Conservation (phyloP, 2,329 filamentous ascomycete species). For the Cladosporium oxysporum region DNA sequence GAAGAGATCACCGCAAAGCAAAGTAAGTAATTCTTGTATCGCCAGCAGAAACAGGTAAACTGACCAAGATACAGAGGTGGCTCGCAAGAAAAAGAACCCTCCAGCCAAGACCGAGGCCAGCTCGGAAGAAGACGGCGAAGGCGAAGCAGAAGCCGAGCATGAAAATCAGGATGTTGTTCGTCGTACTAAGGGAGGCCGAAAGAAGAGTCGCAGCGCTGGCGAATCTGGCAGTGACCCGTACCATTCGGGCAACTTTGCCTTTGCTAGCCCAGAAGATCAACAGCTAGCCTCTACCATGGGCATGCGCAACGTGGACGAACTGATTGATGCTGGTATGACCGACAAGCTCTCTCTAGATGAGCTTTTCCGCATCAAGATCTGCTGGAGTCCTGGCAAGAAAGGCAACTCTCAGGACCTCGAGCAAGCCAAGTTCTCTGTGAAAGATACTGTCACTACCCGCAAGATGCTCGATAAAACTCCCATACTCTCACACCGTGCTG, state of each 20-base stretch:
- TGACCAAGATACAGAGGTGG: conserved; percentile 23
- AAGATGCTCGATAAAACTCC: conserved; percentile 31
- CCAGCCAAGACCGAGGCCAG: conserved; percentile 20
- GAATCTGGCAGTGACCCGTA: conserved; percentile 31
- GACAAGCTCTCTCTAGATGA: conserved; percentile 29
- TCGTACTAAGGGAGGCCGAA: conserved; percentile 20
- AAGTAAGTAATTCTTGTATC: conserved; percentile 25
- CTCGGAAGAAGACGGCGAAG: conserved; percentile 22
- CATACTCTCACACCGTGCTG: conserved; percentile 34
- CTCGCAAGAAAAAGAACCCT: conserved; percentile 27
- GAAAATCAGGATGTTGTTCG: not conserved
- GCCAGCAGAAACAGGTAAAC: not conserved
- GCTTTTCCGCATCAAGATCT: conserved; percentile 33
- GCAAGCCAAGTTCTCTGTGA: conserved; percentile 35
- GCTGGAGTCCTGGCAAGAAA: conserved; percentile 39
- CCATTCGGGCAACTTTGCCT: conserved; percentile 35
- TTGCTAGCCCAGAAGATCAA: conserved; percentile 26
- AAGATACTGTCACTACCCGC: conserved; percentile 37
- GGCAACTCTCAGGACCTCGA: conserved; percentile 33
- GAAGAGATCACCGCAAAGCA: conserved; percentile 32
- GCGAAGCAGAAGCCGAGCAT: conserved; percentile 18
- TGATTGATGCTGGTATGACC: conserved; percentile 33
- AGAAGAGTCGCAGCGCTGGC: conserved; percentile 26
- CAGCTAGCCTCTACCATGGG: conserved; percentile 11
- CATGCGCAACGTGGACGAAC: conserved; percentile 28